Evolutionary conservation across 805 yeast genomes (phyloP).

Genomic region (Barnettozyma siamensis): DNA sequence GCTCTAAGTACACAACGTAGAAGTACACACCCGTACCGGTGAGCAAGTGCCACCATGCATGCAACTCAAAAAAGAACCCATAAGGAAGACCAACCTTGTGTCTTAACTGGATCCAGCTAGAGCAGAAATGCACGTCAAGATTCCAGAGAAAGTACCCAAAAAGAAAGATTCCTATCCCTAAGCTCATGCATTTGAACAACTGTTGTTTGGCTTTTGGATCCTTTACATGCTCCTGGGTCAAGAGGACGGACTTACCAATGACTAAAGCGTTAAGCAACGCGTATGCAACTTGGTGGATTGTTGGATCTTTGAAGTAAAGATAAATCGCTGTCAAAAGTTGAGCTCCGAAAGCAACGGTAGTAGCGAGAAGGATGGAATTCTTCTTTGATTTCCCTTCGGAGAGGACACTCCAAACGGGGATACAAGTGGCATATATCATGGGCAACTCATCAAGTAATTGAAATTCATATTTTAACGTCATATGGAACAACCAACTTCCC

Average conservation of each 20-base stretch:
- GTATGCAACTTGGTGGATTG: constrained; percentile 83
- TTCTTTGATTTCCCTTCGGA: constrained; percentile 44
- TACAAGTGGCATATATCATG: constrained; percentile 96
- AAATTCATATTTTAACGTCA: constrained; percentile 86
- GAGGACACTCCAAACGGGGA: constrained; percentile 84
- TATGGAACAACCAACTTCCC: constrained; percentile 94
- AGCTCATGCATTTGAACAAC: constrained; percentile 47
- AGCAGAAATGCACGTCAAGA: constrained; percentile 77
- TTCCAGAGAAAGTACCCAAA: constrained; percentile 86
- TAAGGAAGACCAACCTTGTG: constrained; percentile 73
- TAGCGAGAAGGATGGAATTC: constrained; percentile 40
- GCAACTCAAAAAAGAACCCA: constrained; percentile 84
- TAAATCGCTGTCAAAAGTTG: constrained; percentile 63
- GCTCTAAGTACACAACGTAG: constrained; percentile 74
- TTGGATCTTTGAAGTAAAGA: constrained; percentile 70
- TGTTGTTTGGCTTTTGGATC: constrained; percentile 41
- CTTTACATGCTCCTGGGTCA: constrained; percentile 48
- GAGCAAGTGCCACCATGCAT: constrained; percentile 96
- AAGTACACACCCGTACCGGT: constrained; percentile 86
- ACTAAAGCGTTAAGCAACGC: constrained; percentile 73
- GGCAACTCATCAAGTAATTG: constrained; percentile 94
- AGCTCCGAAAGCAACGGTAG: constrained; percentile 47
- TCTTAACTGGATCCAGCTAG: constrained; percentile 49
- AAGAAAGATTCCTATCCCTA: constrained; percentile 59
- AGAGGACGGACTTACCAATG: constrained; percentile 49